These are phyloP conservation scores for Kwoniella mangroviensis DNA, from an alignment of 768 basidiomycete genomes.

Conservation along the genomic window DNA sequence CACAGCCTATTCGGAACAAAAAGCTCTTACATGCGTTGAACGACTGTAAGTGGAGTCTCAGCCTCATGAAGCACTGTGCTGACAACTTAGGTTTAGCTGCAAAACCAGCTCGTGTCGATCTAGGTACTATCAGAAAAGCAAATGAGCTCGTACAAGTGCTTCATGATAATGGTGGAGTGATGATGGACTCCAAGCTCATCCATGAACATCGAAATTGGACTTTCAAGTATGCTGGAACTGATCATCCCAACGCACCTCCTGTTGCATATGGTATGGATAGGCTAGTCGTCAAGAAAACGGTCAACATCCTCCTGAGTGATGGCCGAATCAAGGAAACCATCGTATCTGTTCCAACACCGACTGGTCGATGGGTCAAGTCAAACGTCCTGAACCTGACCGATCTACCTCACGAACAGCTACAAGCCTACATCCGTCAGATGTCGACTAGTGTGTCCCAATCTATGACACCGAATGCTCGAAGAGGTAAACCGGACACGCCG, in stretches of 20 bases:
- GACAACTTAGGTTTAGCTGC: not conserved
- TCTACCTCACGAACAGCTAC: constrained; percentile 64
- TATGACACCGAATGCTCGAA: constrained; percentile 50
- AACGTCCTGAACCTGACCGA: constrained; percentile 72
- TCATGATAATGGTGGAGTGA: constrained; percentile 33
- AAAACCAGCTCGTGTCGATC: constrained; percentile 30
- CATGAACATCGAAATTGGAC: constrained; percentile 40
- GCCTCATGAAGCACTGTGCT: not conserved
- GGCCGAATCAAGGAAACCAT: constrained; percentile 73
- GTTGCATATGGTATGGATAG: constrained; percentile 40
- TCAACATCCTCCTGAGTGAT: constrained; percentile 68
- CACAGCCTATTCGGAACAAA: not conserved
- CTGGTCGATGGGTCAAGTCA: constrained; percentile 66
- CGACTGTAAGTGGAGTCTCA: constrained; percentile 1
- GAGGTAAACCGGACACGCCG: constrained; percentile 62
- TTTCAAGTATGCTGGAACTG: constrained; percentile 38
- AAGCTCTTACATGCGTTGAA: not conserved
- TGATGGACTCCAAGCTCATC: constrained; percentile 23
- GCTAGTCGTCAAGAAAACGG: constrained; percentile 68
- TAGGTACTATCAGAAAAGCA: constrained; percentile 24
- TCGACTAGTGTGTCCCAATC: constrained; percentile 16
- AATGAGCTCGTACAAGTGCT: constrained; percentile 42
- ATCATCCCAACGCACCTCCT: constrained; percentile 37
- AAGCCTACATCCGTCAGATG: constrained; percentile 63
- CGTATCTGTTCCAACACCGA: constrained; percentile 67